phyloP scores from a whole-genome alignment of 2,329 filamentous ascomycete species.

The Nothomitra cinnamomea region DNA sequence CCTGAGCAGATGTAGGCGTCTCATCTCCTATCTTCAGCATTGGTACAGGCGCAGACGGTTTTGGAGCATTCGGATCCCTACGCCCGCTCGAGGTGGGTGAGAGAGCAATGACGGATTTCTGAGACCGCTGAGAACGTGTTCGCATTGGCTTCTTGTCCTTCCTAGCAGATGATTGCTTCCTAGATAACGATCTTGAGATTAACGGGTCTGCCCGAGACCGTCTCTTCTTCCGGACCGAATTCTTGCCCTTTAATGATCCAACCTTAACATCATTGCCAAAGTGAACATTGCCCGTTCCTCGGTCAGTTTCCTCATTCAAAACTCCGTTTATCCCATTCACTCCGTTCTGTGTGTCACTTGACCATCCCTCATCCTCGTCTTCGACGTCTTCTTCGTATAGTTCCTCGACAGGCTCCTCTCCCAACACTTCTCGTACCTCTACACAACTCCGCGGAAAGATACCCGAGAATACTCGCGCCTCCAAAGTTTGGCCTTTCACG shows the following conservation, averaged over 20 bases:
- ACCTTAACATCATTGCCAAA: background rate
- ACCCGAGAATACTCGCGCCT: constrained; percentile 93
- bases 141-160: constrained; percentile 1
- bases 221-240: background rate
- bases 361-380: background rate
- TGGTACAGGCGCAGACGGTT: constrained; percentile 81
- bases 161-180: background rate
- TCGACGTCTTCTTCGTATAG: constrained; percentile 17
- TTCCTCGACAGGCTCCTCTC: constrained; percentile 43
- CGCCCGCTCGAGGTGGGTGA: constrained; percentile 20
- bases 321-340: background rate
- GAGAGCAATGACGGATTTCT: background rate
- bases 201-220: background rate
- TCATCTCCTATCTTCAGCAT: constrained; percentile 98
- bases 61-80: constrained; percentile 50
- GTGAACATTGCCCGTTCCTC: background rate
- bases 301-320: background rate
- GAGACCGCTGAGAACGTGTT: background rate
- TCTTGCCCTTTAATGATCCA: background rate
- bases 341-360: background rate
- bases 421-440: constrained; percentile 82
- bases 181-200: constrained; percentile 4
- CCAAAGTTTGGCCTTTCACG: constrained; percentile 78
- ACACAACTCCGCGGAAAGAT: constrained; percentile 93
- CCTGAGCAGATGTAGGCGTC: constrained; percentile 72